phyloP scores from a whole-genome alignment of 208 protist species.

The Trypanosoma congolense region DNA sequence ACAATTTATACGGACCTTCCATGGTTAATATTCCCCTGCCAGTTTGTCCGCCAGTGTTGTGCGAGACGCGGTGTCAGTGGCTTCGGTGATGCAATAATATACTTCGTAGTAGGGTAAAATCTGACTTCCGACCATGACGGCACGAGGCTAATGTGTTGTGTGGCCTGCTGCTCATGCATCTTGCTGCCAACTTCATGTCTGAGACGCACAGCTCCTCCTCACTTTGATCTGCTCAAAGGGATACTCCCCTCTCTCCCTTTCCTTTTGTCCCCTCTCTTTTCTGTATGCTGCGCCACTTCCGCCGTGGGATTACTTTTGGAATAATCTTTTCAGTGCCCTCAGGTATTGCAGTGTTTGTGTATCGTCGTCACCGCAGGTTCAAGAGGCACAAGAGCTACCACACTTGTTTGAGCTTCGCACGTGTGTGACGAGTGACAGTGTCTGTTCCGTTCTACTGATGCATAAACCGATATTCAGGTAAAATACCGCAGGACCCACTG shows the following conservation, averaged over 20 bases:
- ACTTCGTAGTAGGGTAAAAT: constrained; percentile 56
- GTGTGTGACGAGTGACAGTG: no score
- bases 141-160: background rate
- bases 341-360: constrained; percentile 12
- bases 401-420: no score
- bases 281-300: no score
- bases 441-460: no score
- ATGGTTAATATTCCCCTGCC: constrained; percentile 1
- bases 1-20: constrained; percentile 17
- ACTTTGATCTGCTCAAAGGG: background rate
- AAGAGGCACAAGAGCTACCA: no score
- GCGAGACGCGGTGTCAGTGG: background rate
- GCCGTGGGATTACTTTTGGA: no score
- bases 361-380: constrained; percentile 12
- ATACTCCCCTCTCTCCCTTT: background rate
- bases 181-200: background rate
- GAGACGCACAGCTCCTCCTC: background rate
- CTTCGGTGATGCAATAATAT: constrained; percentile 13
- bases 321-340: no score
- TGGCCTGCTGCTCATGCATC: background rate
- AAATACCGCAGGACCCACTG: no score
- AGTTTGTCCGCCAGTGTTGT: constrained; percentile 19
- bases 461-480: no score
- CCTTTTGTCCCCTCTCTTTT: background rate
- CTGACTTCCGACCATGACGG: constrained; percentile 23